Base-by-base conservation (phyloP, 2,329 filamentous ascomycete species). In the Graphilbum sp. region DNA sequence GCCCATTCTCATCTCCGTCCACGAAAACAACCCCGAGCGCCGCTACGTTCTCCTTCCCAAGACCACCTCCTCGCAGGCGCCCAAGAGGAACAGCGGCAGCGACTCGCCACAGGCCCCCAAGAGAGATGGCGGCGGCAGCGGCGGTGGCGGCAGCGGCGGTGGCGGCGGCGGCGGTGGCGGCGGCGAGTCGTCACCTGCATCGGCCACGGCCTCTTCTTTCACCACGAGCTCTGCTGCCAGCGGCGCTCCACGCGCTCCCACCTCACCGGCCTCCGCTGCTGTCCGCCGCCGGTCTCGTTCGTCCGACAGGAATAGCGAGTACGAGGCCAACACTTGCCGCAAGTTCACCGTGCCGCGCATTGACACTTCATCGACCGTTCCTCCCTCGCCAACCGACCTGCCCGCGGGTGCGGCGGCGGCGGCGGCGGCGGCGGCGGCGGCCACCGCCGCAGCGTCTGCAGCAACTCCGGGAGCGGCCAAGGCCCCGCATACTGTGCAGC, bases 1-100 rank as follows among this genome's bases (percentile, higher is more conserved):
- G 20, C 75, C 74, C 12, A 62, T 86, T 35, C 61, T 87, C 19
- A 57, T 78, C 39, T 73, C 79, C 40, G 69, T 80, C 37, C 60
- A 63, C 46, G 66, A 72, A 36, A 53, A 65, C 48, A 74, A 73
- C 46, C 64, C 67, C 5, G 79, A 84, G 51, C 66, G 72, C 29
- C 69, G 77, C 30, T 83, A 78, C 47, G 72, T 81, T 9, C 56
- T 79, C 29, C 56, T 79, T 30, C 56, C 56, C 13, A 56, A 56
- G 29, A 43, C 49, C 12, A 18, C n/a, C n/a, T n/a, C n/a, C n/a
- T 7, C 30, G 6, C 30, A 18, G 15, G 5, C 16, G 6, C n/a
- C 30, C 17, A 18, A 32, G 16, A 16, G 27, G 27, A 30, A 30
- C 27, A 42, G 16, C 40, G 45, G 15, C 44, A 47, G n/a, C n/a